Conservation (phyloP, 2,329 filamentous ascomycete species). For the Monosporascus ibericus region DNA sequence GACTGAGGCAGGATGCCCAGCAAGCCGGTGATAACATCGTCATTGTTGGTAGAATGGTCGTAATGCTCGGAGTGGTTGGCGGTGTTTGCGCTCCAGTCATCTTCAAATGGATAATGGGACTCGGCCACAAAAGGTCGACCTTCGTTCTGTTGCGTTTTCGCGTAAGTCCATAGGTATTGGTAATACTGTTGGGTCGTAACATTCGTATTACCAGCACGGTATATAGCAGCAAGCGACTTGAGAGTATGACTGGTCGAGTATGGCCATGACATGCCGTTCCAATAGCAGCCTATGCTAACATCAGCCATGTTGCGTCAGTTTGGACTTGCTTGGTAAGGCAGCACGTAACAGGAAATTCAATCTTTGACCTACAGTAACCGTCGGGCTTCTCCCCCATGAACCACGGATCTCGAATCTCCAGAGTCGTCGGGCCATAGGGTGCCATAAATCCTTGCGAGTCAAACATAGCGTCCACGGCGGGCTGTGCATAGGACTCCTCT, state of each 20-base stretch:
- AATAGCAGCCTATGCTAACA: slow-evolving; percentile 30
- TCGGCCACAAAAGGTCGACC: slow-evolving; percentile 38
- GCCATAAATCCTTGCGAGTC: slow-evolving; percentile 30
- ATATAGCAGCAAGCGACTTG: slow-evolving; percentile 32
- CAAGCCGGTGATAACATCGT: slow-evolving; percentile 38
- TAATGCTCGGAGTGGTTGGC: slow-evolving; percentile 37
- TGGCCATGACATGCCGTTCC: slow-evolving; percentile 41
- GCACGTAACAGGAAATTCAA: neutral
- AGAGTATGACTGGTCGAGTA: slow-evolving; percentile 35
- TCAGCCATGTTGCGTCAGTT: neutral
- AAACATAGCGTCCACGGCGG: slow-evolving; percentile 27
- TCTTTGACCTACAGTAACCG: slow-evolving; percentile 16
- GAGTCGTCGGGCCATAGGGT: slow-evolving; percentile 34
- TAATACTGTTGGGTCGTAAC: slow-evolving; percentile 32
- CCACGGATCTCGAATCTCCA: slow-evolving; percentile 34
- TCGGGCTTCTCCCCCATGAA: slow-evolving; percentile 29
- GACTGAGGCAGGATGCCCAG: slow-evolving; percentile 33
- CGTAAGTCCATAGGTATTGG: slow-evolving; percentile 31
- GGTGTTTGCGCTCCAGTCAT: slow-evolving; percentile 29
- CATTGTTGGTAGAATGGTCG: slow-evolving; percentile 37
- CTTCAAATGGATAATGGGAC: slow-evolving; percentile 32
- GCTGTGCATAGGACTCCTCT: slow-evolving; percentile 21
- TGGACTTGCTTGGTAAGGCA: neutral
- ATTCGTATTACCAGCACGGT: slow-evolving; percentile 25
- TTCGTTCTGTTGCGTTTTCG: slow-evolving; percentile 33